Evolutionary conservation across 2,329 filamentous ascomycete species (phyloP), one percentile per base, ranked within the genome.

Genomic region (Colletotrichum cordylinicola): DNA sequence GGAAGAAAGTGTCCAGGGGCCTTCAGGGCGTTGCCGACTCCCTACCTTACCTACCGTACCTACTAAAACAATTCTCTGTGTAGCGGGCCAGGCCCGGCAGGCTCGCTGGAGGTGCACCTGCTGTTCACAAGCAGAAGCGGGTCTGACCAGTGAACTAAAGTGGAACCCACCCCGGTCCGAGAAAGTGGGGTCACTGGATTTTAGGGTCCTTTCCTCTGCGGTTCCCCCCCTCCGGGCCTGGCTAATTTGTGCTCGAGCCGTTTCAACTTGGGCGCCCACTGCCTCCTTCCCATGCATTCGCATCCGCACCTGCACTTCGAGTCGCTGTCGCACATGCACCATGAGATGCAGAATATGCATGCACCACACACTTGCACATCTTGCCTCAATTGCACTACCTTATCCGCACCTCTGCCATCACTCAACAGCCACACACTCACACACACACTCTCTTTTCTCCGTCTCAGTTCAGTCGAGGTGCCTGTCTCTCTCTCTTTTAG

Each of bases 241-340:
- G 67, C 35, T 31, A 64, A 70, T 31, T 58, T 48, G 60, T 67
- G 73, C 62, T 73, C 70, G 71, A 73, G 73, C 73, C 64, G 73
- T 75, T 75, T 75, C 73, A 75, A 75, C 73, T 65, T 60, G 64
- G 35, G 43, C 43, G 43, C 43, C 43, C 43, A 52, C 43, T 52
- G 43, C 64, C 62, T 60, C 62, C 60, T 74, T 39, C 61, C 70
- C 69, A 72, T 67, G 68, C 61, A 67, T 52, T 12, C 43, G 43
- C n/a, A 33, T 10, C 31, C 24, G 24, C 24, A 27, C 24, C 24
- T 27, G 24, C 24, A 52, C 43, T n/a, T 6, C 43, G 43, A 52
- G 43, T 52, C 43, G 43, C 43, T 52, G 43, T 52, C 43, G 43
- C 43, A 52, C 43, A 52, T 52, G 43, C 43, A 52, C 43, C 43